A percentile compares a stretch with the other conserved stretches of the same genome.
Evolutionary conservation across 208 protist genomes (phyloP).

Genomic region (Trypanosomatidae sp.): DNA sequence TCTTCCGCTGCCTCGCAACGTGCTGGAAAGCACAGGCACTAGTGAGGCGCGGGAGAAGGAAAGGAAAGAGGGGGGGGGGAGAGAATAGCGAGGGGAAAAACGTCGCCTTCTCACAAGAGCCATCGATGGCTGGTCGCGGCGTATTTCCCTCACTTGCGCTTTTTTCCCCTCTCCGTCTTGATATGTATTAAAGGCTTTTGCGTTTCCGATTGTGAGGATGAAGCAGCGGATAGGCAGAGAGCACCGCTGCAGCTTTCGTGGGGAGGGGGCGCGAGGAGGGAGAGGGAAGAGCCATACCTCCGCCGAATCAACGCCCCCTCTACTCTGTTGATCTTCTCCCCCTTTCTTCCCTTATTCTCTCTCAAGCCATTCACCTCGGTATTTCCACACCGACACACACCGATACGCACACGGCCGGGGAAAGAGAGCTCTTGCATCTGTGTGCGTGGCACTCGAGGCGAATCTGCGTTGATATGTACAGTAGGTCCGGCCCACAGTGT

Average conservation of each 20-base stretch:
- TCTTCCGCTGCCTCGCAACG: conserved; percentile 14
- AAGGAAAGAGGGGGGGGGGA: neutral
- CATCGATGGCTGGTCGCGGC: neutral
- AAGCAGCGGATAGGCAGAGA: neutral
- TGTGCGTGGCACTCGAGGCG: neutral
- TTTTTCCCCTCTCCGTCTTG: neutral
- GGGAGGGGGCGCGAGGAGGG: neutral
- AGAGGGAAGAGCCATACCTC: neutral
- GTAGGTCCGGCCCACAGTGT: neutral
- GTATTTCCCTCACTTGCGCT: neutral
- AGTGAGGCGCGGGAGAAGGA: neutral
- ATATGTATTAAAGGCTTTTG: neutral
- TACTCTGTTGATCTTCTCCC: neutral
- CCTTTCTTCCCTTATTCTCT: conserved; percentile 10
- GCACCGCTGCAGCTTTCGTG: neutral
- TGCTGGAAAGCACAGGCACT: conserved; percentile 7
- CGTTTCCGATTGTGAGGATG: neutral
- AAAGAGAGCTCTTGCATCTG: neutral
- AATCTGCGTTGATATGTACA: conserved; percentile 1
- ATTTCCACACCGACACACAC: neutral
- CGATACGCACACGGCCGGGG: neutral
- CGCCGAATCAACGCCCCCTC: neutral
- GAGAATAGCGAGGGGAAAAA: neutral
- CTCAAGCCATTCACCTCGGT: neutral
- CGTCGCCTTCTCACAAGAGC: neutral